Base-by-base conservation (phyloP, 139 green algal genomes). In the Chlorella vulgaris region DNA sequence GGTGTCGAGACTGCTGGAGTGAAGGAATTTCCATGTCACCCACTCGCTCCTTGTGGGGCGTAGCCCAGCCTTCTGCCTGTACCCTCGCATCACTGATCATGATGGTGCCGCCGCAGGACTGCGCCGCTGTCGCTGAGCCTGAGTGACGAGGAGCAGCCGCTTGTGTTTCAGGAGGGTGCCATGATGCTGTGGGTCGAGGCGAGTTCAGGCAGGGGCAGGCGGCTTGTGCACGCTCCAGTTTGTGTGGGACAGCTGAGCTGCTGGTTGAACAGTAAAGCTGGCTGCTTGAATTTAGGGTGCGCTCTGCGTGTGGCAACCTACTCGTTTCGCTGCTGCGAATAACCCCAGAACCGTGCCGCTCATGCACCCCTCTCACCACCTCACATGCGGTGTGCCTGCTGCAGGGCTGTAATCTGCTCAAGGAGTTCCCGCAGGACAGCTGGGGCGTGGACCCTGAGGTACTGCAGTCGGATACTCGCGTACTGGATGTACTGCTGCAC, bases 401-500 rank as follows among this genome's bases (percentile, higher is more conserved):
- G 73, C 73, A 79, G 73, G 66, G 76, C 69, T 76, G 74, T 26
- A 78, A 80, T 24, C 69, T 87, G 82, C 80, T 94, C 21, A 81
- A 83, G 42, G 51, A 58, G 24, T 66, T 83, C 33, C 35, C 68
- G 10, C 39, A 40, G 42, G 4, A 60, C 3, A 35, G 63, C 47
- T 93, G 90, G 89, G 84, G 68, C 66, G 63, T 87, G 7, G 31
- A 50, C 36, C 69, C 91, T 10, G 66, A 85, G 4, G 77, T 83
- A 19, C 73, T 96, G 55, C 88, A 96, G 29, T 91, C 82, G 15
- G 88, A 97, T 86, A 94, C 93, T 7, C 86, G 93, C 61, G 91
- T 96, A 33, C 84, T 97, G 74, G 93, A 97, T 84, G 90, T 94
- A 66, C 91, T 97, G 63, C 87, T 97, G n/a, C 90, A 97, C 74